Evolutionary conservation across 2,329 filamentous ascomycete species (phyloP).

Genomic region (Nothophoma quercina): DNA sequence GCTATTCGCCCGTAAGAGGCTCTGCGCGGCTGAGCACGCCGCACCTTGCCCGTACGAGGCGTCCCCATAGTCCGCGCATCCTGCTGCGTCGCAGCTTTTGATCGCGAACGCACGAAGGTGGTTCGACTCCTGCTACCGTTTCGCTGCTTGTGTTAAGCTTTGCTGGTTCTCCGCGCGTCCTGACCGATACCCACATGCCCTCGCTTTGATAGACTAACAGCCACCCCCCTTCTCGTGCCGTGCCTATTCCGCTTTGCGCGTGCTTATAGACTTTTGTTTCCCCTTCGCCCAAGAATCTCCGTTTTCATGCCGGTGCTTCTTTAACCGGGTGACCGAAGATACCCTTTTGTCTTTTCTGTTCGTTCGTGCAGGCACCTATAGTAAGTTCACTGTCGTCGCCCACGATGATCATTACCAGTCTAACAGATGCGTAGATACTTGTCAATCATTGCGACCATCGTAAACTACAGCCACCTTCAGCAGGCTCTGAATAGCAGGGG

Average conservation of each 20-base stretch:
- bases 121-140: conserved; percentile 46
- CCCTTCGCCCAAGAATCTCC: conserved; percentile 40
- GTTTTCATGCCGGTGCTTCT: conserved; percentile 50
- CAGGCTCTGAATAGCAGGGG: conserved; percentile 50
- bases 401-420: conserved; percentile 18
- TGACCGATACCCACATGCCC: conserved; percentile 36
- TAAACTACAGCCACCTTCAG: conserved; percentile 45
- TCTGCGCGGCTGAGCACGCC: conserved; percentile 31
- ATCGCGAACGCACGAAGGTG: conserved; percentile 35
- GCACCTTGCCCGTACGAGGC: conserved; percentile 40
- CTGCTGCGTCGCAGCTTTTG: conserved; percentile 43
- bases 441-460: conserved; percentile 39
- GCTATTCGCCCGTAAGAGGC: conserved; percentile 34
- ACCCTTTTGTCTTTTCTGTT: conserved; percentile 41
- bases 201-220: conserved; percentile 39
- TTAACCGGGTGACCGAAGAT: conserved; percentile 46
- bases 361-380: conserved; percentile 50
- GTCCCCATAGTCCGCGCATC: conserved; percentile 34
- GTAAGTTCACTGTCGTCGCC: conserved; percentile 34
- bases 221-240: conserved; percentile 25
- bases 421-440: conserved; percentile 39
- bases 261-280: conserved; percentile 52
- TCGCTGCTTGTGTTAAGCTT: conserved; percentile 41
- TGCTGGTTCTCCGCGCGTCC: conserved; percentile 39
- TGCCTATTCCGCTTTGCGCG: conserved; percentile 26